Conservation (phyloP, 1,284 basidiomycete species). For the Paramarasmius palmivorus region DNA sequence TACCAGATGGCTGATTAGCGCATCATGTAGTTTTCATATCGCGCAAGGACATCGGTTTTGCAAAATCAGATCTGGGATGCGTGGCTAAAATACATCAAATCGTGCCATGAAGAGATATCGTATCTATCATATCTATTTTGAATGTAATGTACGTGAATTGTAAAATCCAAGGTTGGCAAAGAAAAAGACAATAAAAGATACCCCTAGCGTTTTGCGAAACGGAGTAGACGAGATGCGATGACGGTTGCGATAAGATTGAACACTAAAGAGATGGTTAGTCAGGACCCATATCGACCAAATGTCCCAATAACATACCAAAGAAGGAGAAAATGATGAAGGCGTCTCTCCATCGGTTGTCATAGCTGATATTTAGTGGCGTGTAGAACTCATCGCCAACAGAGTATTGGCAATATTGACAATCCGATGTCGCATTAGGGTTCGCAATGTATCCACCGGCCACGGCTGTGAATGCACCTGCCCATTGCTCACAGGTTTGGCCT, state of each 20-base stretch:
- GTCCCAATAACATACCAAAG: slow-evolving; percentile 42
- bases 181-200: not conserved
- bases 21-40: too few relatives aligned
- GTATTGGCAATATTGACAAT: slow-evolving; percentile 79
- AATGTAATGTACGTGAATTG: too few relatives aligned
- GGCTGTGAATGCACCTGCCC: slow-evolving; percentile 71
- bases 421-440: slow-evolving; percentile 60
- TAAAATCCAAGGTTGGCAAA: too few relatives aligned
- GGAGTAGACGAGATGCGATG: slow-evolving; percentile 73
- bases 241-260: slow-evolving; percentile 78
- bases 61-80: too few relatives aligned
- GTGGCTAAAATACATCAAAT: too few relatives aligned
- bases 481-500: slow-evolving; percentile 74
- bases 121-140: too few relatives aligned
- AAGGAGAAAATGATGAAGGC: slow-evolving; percentile 70
- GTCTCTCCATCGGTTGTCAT: slow-evolving; percentile 70
- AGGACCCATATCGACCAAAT: not conserved
- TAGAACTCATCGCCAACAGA: slow-evolving; percentile 73
- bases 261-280: slow-evolving; percentile 30
- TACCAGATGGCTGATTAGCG: too few relatives aligned
- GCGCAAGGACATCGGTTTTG: too few relatives aligned
- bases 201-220: slow-evolving; percentile 61
- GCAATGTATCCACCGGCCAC: slow-evolving; percentile 78
- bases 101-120: too few relatives aligned
- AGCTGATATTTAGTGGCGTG: slow-evolving; percentile 68